Percentiles rank a stretch among this genome's conserved stretches.
Evolutionary conservation across 2,329 filamentous ascomycete species (phyloP).

Genomic region (Eutypa lata): DNA sequence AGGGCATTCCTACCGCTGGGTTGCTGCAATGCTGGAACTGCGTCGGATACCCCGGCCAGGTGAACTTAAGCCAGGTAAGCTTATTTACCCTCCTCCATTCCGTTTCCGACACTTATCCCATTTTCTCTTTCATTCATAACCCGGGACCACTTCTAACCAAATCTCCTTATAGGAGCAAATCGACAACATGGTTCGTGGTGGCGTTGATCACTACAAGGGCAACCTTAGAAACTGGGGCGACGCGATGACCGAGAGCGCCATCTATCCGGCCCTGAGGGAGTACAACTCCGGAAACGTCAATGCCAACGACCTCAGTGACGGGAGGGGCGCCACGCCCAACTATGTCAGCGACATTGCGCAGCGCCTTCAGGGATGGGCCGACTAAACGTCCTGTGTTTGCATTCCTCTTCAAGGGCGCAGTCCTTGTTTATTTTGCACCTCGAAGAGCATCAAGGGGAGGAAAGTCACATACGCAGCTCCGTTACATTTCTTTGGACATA

Average conservation of each 20-base stretch:
- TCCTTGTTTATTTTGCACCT: no score
- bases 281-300: slow-evolving; percentile 39
- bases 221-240: slow-evolving; percentile 27
- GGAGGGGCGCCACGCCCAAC: slow-evolving; percentile 30
- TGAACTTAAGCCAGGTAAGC: slow-evolving; percentile 28
- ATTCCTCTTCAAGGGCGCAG: no score
- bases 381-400: no score
- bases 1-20: slow-evolving; percentile 32
- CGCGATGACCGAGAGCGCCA: slow-evolving; percentile 22
- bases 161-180: no score
- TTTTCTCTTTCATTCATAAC: no score
- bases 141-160: no score
- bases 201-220: slow-evolving; percentile 25
- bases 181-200: slow-evolving; percentile 30
- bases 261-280: slow-evolving; percentile 36
- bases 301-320: slow-evolving; percentile 31
- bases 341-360: slow-evolving; percentile 39
- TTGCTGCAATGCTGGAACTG: slow-evolving; percentile 37
- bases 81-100: no score
- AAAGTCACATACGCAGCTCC: no score
- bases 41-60: slow-evolving; percentile 30
- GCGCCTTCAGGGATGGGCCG: slow-evolving; percentile 33
- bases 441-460: no score
- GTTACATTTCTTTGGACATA: no score
- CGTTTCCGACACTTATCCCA: no score